Evolutionary conservation across 2,329 filamentous ascomycete species (phyloP), one percentile per base, ranked within the genome.

Genomic region (Paecilomyces sp.): DNA sequence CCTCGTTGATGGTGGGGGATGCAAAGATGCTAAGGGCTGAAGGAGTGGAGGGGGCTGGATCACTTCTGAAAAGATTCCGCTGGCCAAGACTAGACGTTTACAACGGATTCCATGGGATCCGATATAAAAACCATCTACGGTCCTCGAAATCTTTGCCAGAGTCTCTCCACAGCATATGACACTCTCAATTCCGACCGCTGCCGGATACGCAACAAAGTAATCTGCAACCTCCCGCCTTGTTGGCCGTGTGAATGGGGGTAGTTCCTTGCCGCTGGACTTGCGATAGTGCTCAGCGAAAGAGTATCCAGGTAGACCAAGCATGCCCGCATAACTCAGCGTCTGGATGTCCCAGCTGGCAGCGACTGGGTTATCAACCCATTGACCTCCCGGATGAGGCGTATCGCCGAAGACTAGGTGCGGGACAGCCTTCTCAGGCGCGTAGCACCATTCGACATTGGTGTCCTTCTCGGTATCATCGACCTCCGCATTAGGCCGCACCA

Each of bases 241-340:
- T 4, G 84, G 84, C 22, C 84, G 75, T 31, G 81, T 79, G 62
- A 84, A 84, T 18, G 83, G 74, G 4, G 81, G 77, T 33, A 82
- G 67, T 13, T 72, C 66, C 41, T 74, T 70, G 28, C 77, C 77
- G 52, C 77, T 73, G 2, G 64, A 70, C 56, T 67, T 72, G 30
- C 71, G 73, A 62, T 83, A 77, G 66, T 86, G 81, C 9, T 83
- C 78, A 1, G 78, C 75, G 65, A 84, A 85, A 5, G 80, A 80
- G 67, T 85, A 86, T 0, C 81, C 84, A 0, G 84, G 84, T 28
- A 87, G 73, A 13, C 82, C 85, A 6, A 87, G 75, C 79, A 85
- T 83, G 60, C 84, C 83, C 2, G 83, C 83, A 73, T 87, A 86
- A 68, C 83, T 86, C 69, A 87, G 67, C 0, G 84, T 82, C 52